Conservation (phyloP, 2,329 filamentous ascomycete species). For the Zelopaecilomyces penicillatus region DNA sequence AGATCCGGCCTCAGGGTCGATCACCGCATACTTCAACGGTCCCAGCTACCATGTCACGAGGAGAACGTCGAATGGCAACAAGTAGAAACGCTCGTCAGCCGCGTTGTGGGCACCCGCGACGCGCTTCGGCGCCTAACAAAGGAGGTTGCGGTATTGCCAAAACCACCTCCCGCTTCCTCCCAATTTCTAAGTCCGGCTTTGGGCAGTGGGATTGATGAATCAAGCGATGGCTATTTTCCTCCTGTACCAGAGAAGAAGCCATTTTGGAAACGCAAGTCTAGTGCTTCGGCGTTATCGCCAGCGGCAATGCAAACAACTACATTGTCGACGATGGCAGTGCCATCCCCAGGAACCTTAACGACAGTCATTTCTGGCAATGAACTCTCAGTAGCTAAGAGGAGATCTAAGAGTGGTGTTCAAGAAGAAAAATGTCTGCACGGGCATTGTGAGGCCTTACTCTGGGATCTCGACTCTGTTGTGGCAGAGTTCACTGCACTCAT, state of each 20-base stretch:
- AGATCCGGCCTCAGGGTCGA: slow-evolving; percentile 20
- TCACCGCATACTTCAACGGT: slow-evolving; percentile 17
- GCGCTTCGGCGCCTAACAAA: slow-evolving; percentile 78
- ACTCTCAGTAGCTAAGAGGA: slow-evolving; percentile 21
- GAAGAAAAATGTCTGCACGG: slow-evolving; percentile 66
- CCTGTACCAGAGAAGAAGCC: slow-evolving; percentile 51
- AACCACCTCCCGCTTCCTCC: slow-evolving; percentile 15
- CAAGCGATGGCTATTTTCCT: slow-evolving; percentile 41
- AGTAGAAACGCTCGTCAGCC: slow-evolving; percentile 76
- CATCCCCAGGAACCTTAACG: slow-evolving; percentile 30
- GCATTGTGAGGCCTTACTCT: slow-evolving; percentile 73
- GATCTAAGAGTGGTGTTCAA: slow-evolving; percentile 30
- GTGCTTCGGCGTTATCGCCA: slow-evolving; percentile 37
- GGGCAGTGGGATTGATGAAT: slow-evolving; percentile 36
- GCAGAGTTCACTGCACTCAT: slow-evolving; percentile 73
- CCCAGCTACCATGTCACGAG: slow-evolving; percentile 30
- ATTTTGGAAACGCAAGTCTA: slow-evolving; percentile 91
- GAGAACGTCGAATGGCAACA: slow-evolving; percentile 82
- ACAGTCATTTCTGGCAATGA: slow-evolving; percentile 20
- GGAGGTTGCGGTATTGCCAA: slow-evolving; percentile 58
- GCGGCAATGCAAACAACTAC: slow-evolving; percentile 30
- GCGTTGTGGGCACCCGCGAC: slow-evolving; percentile 80
- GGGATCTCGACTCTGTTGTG: slow-evolving; percentile 77
- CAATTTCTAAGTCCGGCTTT: slow-evolving; percentile 34
- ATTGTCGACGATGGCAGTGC: slow-evolving; percentile 33